These are phyloP conservation scores for Plantago major DNA, from an alignment of 257 asterid species.

Conservation along the genomic window DNA sequence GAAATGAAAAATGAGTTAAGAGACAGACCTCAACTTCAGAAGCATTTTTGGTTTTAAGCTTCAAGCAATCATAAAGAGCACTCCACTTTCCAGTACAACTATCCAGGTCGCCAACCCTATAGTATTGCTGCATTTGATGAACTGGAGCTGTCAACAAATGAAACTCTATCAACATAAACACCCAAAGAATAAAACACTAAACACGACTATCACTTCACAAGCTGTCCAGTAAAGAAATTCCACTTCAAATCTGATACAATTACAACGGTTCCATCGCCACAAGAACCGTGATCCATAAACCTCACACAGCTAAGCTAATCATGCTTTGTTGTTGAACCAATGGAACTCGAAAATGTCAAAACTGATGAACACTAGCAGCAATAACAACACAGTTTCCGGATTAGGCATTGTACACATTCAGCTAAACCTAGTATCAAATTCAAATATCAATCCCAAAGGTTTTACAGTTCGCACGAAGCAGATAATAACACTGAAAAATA, in stretches of 20 bases:
- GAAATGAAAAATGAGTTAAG: background rate
- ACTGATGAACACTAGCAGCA: too few species aligned
- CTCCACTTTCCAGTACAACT: constrained; percentile 66
- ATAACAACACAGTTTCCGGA: background rate
- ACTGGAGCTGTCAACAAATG: constrained; percentile 69
- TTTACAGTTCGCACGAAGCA: background rate
- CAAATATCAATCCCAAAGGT: background rate
- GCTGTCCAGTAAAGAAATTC: too few species aligned
- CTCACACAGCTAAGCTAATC: background rate
- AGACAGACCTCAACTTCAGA: constrained; percentile 65
- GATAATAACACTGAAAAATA: background rate
- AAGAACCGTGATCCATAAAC: background rate
- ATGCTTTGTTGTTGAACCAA: too few species aligned
- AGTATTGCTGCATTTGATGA: constrained; percentile 89
- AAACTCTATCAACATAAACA: background rate
- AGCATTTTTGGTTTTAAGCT: constrained; percentile 64
- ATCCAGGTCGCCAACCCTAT: constrained; percentile 75
- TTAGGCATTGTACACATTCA: background rate
- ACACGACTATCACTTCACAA: constrained; percentile 4
- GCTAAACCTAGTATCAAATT: background rate
- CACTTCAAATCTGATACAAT: too few species aligned
- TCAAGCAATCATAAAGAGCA: constrained; percentile 71
- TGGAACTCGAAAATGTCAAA: too few species aligned
- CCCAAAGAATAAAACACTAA: constrained; percentile 15
- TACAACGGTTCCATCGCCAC: background rate